phyloP scores from a whole-genome alignment of 306 rosid genomes.

The Chamaecrista fasciculata region DNA sequence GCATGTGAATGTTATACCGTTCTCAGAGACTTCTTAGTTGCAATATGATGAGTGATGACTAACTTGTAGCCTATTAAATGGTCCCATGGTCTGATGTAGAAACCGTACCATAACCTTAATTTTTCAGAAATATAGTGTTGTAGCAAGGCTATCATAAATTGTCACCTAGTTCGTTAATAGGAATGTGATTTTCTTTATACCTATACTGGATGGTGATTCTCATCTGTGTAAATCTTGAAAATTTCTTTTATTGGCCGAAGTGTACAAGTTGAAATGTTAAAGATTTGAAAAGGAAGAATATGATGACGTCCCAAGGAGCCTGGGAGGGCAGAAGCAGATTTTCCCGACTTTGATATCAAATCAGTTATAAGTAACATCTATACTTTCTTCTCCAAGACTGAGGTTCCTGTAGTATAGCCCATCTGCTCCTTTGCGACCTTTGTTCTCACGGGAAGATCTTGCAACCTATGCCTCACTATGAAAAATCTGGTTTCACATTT shows the following conservation, averaged over 20 bases:
- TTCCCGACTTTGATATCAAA: no score
- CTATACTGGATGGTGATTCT: not conserved
- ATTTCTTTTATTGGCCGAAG: no score
- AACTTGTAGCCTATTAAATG: not conserved
- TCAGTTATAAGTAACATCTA: no score
- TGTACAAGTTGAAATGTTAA: not conserved
- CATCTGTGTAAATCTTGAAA: not conserved
- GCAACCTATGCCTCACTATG: no score
- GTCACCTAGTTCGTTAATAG: not conserved
- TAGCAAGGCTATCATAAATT: not conserved
- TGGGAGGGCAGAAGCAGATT: no score
- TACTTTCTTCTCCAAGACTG: no score
- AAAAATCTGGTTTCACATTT: no score
- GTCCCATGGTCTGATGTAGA: not conserved
- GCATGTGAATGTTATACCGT: slow-evolving; percentile 6
- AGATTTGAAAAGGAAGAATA: slow-evolving; percentile 4
- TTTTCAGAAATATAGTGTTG: not conserved
- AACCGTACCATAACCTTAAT: not conserved
- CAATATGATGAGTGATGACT: slow-evolving; percentile 1
- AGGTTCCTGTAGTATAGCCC: no score
- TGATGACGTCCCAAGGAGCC: not conserved
- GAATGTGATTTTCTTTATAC: not conserved
- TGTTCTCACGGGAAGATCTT: no score
- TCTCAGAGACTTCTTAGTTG: slow-evolving; percentile 11
- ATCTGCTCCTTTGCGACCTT: no score